Conservation (phyloP, 2,329 filamentous ascomycete genomes). For the Claviceps arundinis region DNA sequence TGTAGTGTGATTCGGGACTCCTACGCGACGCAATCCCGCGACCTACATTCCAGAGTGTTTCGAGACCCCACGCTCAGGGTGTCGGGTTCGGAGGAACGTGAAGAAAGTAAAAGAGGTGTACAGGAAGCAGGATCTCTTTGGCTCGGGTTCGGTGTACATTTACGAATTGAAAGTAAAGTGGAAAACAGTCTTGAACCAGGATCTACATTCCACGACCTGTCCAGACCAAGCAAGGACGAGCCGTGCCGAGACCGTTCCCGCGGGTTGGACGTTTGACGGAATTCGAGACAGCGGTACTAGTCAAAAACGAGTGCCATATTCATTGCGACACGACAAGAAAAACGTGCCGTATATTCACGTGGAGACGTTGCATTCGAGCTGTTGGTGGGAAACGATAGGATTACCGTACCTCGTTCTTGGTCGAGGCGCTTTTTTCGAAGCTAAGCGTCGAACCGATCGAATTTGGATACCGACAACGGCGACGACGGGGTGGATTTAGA, state of each 20-base stretch:
- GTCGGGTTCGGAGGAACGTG: background rate
- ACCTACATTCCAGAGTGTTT: slow-evolving; percentile 3
- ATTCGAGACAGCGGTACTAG: background rate
- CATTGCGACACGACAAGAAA: background rate
- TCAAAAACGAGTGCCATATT: background rate
- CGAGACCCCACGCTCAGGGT: background rate
- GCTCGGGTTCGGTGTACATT: background rate
- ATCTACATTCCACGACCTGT: slow-evolving; percentile 2
- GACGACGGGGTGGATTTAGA: background rate
- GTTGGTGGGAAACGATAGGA: too few species aligned
- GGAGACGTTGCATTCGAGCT: too few species aligned
- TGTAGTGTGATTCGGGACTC: background rate
- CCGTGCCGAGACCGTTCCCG: slow-evolving; percentile 3
- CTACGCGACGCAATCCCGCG: background rate
- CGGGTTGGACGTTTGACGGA: background rate
- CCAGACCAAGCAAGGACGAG: background rate
- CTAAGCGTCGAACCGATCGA: background rate
- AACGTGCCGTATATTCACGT: background rate
- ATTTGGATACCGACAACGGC: background rate
- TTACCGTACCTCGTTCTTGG: too few species aligned
- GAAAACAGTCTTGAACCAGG: background rate
- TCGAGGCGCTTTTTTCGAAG: background rate
- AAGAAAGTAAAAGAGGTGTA: background rate
- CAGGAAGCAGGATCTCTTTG: background rate
- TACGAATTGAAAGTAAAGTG: background rate